Evolutionary conservation across 2,329 filamentous ascomycete species (phyloP).

Genomic region (Venturia oleaginea): DNA sequence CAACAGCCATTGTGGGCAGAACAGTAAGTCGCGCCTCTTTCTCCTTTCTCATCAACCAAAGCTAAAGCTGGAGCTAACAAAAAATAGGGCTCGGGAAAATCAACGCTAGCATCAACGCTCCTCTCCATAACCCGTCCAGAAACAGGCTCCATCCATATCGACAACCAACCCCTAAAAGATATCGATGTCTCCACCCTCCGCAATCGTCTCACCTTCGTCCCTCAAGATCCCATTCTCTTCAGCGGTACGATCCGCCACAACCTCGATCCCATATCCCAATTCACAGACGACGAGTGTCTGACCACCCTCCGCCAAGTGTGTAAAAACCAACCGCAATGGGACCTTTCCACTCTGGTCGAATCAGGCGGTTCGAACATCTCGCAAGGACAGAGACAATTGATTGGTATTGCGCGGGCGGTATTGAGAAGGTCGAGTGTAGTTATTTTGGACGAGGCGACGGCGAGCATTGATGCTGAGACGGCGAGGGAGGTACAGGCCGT

Average conservation of each 20-base stretch:
- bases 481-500: conserved; percentile 46
- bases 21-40: conserved; percentile 48
- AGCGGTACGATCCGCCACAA: conserved; percentile 53
- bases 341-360: conserved; percentile 46
- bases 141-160: conserved; percentile 49
- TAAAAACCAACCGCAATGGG: conserved; percentile 48
- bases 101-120: conserved; percentile 57
- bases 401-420: conserved; percentile 53
- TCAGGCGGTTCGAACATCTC: conserved; percentile 52
- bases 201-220: conserved; percentile 54
- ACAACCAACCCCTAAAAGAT: conserved; percentile 50
- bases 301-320: conserved; percentile 47
- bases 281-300: conserved; percentile 45
- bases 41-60: not conserved
- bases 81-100: conserved; percentile 49
- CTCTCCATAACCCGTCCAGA: conserved; percentile 43
- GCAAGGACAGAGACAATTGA: conserved; percentile 57
- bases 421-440: conserved; percentile 51
- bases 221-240: conserved; percentile 58
- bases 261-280: conserved; percentile 51
- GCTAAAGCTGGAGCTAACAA: not conserved
- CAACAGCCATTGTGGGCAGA: conserved; percentile 69
- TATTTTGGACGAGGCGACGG: conserved; percentile 49
- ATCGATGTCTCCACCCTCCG: conserved; percentile 52
- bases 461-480: conserved; percentile 46